These are phyloP conservation scores for Heterobasidion parviporum DNA, from an alignment of 1,284 basidiomycete genomes.

Conservation along the genomic window DNA sequence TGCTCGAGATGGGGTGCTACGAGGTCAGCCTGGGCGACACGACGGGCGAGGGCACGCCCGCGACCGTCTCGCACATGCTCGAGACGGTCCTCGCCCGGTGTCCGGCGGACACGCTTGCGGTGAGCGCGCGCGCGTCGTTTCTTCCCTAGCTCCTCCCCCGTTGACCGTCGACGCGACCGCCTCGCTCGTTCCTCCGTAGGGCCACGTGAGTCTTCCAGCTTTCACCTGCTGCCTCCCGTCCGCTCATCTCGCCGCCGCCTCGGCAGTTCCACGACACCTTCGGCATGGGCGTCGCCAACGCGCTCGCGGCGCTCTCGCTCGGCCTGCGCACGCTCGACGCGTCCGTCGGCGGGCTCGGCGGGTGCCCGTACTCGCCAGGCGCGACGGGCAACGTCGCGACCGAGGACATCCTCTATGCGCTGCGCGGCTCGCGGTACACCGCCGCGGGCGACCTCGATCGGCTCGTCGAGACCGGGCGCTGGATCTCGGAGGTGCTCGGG, in stretches of 20 bases:
- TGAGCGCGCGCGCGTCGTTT: conserved; percentile 26
- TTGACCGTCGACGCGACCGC: neutral
- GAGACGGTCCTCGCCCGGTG: conserved; percentile 61
- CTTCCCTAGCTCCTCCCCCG: neutral
- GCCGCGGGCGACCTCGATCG: conserved; percentile 34
- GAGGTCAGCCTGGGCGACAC: conserved; percentile 92
- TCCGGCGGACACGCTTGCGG: conserved; percentile 61
- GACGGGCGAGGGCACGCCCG: conserved; percentile 79
- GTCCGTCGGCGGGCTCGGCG: conserved; percentile 83
- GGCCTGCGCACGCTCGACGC: conserved; percentile 67
- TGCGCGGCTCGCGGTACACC: conserved; percentile 61
- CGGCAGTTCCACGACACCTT: conserved; percentile 73
- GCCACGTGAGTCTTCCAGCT: neutral
- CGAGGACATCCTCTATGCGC: conserved; percentile 83
- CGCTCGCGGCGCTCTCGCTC: conserved; percentile 52
- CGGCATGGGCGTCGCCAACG: conserved; percentile 73
- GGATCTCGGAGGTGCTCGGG: conserved; percentile 68
- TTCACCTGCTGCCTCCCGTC: neutral
- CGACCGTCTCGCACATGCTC: conserved; percentile 59
- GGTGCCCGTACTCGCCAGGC: conserved; percentile 93
- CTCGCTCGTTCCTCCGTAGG: neutral
- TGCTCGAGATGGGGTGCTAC: conserved; percentile 90
- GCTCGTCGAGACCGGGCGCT: conserved; percentile 71
- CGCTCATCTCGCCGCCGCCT: conserved; percentile 1
- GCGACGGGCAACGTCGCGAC: conserved; percentile 92